Conservation (phyloP, 2,329 filamentous ascomycete genomes). For the Xylogone sp. region DNA sequence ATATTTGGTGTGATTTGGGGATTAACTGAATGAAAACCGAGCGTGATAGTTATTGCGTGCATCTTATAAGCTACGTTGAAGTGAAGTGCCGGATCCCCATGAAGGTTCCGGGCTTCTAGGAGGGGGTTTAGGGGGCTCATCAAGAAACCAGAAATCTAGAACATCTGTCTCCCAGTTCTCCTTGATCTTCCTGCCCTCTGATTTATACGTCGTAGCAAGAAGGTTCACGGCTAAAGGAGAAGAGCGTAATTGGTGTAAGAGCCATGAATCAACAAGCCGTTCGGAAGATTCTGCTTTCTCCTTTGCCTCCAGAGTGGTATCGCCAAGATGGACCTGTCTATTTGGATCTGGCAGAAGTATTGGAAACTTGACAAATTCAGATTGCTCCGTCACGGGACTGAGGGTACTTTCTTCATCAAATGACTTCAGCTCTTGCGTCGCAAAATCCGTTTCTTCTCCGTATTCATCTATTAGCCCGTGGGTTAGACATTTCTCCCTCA, state of each 20-base stretch:
- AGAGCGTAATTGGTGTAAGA: conserved; percentile 11
- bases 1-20: too few relatives aligned
- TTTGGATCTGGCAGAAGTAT: conserved; percentile 10
- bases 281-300: conserved; percentile 1
- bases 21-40: too few relatives aligned
- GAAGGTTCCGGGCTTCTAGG: not conserved
- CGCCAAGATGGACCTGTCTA: not conserved
- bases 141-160: conserved; percentile 14
- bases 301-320: not conserved
- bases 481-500: conserved; percentile 12
- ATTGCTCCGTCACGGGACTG: conserved; percentile 4
- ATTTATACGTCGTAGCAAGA: conserved; percentile 13
- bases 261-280: conserved; percentile 17
- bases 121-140: conserved; percentile 6
- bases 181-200: not conserved
- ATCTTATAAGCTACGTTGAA: too few relatives aligned
- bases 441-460: conserved; percentile 14
- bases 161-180: conserved; percentile 14
- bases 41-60: too few relatives aligned
- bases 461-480: conserved; percentile 18
- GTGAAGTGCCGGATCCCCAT: too few relatives aligned
- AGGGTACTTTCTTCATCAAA: conserved; percentile 1
- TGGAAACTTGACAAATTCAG: conserved; percentile 17
- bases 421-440: conserved; percentile 2
- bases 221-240: conserved; percentile 18